These are phyloP conservation scores for Mediolabrus comicus DNA, from an alignment of 108 stramenopile species.

Conservation along the genomic window DNA sequence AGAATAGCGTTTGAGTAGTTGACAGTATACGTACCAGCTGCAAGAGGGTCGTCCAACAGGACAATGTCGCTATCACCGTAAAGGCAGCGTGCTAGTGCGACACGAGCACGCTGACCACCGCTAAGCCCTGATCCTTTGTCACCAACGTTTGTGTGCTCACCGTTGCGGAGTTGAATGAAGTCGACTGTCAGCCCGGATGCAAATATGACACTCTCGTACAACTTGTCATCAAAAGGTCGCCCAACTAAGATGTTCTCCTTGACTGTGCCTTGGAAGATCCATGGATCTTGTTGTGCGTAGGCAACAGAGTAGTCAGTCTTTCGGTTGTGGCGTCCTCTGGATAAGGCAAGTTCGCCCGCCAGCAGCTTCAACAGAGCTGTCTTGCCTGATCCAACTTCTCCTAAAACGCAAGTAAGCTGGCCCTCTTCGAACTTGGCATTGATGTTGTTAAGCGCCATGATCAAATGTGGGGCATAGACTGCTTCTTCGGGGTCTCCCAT, in stretches of 20 bases:
- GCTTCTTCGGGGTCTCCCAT: too few relatives aligned
- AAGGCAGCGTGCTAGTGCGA: slow-evolving; percentile 39
- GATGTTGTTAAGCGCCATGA: slow-evolving; percentile 4
- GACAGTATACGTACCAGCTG: not conserved
- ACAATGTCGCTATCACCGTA: slow-evolving; percentile 57
- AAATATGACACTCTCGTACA: slow-evolving; percentile 57
- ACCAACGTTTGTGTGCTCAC: slow-evolving; percentile 76
- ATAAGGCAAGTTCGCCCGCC: slow-evolving; percentile 50
- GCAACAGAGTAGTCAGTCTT: slow-evolving; percentile 44
- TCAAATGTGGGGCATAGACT: not conserved
- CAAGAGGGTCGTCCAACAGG: slow-evolving; percentile 81
- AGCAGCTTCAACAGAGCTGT: slow-evolving; percentile 57
- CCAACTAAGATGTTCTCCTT: slow-evolving; percentile 79
- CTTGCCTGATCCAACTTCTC: slow-evolving; percentile 68
- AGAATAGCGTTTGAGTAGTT: not conserved
- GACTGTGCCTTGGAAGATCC: slow-evolving; percentile 78
- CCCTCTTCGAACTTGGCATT: slow-evolving; percentile 28
- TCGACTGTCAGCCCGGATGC: slow-evolving; percentile 65
- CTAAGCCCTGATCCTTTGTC: slow-evolving; percentile 63
- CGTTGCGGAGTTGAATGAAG: slow-evolving; percentile 50
- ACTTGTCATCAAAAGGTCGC: slow-evolving; percentile 28
- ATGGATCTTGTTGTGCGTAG: slow-evolving; percentile 83
- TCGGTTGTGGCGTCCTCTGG: slow-evolving; percentile 23
- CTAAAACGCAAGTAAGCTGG: slow-evolving; percentile 54
- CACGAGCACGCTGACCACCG: slow-evolving; percentile 54